Percentiles rank a stretch among this genome's conserved stretches.
Evolutionary conservation across 2,329 filamentous ascomycete genomes (phyloP).

Genomic region (Talaromyces sp.): DNA sequence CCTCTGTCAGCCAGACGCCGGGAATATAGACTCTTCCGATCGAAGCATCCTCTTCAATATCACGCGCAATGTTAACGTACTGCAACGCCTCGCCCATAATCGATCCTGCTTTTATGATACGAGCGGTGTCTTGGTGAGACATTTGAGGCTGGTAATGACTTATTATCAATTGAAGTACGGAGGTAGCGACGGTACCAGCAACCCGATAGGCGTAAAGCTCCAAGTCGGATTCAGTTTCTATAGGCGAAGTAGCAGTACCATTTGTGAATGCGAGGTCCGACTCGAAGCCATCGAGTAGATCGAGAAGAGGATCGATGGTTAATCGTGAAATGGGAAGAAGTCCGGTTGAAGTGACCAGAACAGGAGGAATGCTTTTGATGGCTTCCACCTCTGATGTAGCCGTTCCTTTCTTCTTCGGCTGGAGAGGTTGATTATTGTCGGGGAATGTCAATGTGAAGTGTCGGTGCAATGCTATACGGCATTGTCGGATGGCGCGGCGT

Average conservation of each 20-base stretch:
- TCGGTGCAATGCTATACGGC: not conserved
- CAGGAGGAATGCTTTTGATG: not conserved
- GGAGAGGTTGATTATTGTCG: not conserved
- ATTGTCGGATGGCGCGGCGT: constrained; percentile 6
- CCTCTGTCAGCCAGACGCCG: not conserved
- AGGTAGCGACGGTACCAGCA: not conserved
- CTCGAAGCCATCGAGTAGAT: not conserved
- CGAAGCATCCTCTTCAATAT: not conserved
- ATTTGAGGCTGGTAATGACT: not conserved
- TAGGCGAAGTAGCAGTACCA: not conserved
- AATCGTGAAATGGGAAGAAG: not conserved
- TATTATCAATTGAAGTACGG: not conserved
- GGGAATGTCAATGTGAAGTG: constrained; percentile 8
- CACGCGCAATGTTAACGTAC: not conserved
- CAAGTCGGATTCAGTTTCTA: not conserved
- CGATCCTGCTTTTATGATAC: not conserved
- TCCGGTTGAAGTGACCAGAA: not conserved
- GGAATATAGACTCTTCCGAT: not conserved
- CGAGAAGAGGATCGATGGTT: not conserved
- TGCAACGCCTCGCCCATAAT: not conserved
- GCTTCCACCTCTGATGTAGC: not conserved
- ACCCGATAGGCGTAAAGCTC: not conserved
- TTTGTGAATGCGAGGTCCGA: not conserved
- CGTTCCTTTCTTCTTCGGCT: not conserved
- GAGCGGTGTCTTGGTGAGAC: not conserved